phyloP scores from a whole-genome alignment of 225 moss, liverwort and hornwort species.

The Takakia lepidozioides region DNA sequence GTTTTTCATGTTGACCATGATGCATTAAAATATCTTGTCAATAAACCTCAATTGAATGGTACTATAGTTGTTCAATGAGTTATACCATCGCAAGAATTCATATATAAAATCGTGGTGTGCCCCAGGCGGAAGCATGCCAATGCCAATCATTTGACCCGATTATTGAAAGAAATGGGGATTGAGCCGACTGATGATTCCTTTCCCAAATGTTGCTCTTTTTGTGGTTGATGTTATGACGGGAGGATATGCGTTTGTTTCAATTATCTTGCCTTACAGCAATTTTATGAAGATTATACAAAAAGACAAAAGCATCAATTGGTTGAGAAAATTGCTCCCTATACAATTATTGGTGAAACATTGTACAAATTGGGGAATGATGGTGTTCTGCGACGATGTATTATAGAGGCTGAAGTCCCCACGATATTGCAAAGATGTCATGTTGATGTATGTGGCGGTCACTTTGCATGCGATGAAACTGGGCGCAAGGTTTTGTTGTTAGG shows the following conservation, averaged over 20 bases:
- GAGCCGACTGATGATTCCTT: constrained; percentile 2
- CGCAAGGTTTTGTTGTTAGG: background rate
- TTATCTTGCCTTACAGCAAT: background rate
- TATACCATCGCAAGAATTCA: background rate
- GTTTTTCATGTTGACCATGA: too few relatives aligned
- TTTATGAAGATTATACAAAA: background rate
- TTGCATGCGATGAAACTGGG: background rate
- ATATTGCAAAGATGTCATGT: background rate
- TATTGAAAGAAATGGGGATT: background rate
- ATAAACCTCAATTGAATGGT: too few relatives aligned
- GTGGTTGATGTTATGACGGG: too few relatives aligned
- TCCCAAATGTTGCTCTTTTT: constrained; percentile 9
- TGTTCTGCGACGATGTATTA: background rate
- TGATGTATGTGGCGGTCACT: background rate
- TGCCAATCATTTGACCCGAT: background rate
- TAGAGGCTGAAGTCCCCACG: background rate
- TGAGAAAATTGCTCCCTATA: too few relatives aligned
- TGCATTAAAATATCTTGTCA: too few relatives aligned
- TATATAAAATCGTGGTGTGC: too few relatives aligned
- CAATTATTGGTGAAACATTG: too few relatives aligned
- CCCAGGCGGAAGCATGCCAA: too few relatives aligned
- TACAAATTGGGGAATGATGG: too few relatives aligned
- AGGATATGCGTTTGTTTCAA: background rate
- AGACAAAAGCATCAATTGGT: background rate
- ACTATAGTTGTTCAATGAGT: background rate